Evolutionary conservation across 2,329 filamentous ascomycete species (phyloP).

Genomic region (Purpureocillium takamizusanense): DNA sequence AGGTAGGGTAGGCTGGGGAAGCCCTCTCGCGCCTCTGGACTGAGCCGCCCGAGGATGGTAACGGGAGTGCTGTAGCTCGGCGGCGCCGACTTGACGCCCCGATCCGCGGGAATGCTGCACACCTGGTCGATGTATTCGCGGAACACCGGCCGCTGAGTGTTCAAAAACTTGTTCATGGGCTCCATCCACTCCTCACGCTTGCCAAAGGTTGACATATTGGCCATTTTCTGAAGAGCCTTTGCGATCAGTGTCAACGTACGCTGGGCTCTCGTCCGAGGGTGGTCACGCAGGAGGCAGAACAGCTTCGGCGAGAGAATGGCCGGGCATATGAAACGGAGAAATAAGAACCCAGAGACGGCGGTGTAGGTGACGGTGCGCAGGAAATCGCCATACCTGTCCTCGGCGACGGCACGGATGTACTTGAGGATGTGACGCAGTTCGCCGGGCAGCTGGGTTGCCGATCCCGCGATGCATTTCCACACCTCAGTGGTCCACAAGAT

Average conservation of each 20-base stretch:
- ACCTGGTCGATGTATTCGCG: conserved; percentile 82
- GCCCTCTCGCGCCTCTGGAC: conserved; percentile 74
- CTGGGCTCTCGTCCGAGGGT: conserved; percentile 73
- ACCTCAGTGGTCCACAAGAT: conserved; percentile 70
- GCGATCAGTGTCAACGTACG: conserved; percentile 86
- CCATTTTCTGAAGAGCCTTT: conserved; percentile 83
- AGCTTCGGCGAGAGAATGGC: conserved; percentile 94
- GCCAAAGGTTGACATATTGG: conserved; percentile 84
- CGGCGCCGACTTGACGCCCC: conserved; percentile 55
- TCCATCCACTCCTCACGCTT: conserved; percentile 99
- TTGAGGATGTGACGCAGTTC: conserved; percentile 81
- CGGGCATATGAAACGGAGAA: conserved; percentile 90
- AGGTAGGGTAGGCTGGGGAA: conserved; percentile 90
- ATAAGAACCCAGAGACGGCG: conserved; percentile 89
- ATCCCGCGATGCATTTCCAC: conserved; percentile 74
- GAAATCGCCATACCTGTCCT: conserved; percentile 91
- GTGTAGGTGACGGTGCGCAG: conserved; percentile 84
- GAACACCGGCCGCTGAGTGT: conserved; percentile 66
- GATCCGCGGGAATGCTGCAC: conserved; percentile 71
- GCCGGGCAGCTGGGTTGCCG: conserved; percentile 65
- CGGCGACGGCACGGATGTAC: conserved; percentile 84
- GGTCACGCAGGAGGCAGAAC: conserved; percentile 75
- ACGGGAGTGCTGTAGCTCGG: conserved; percentile 89
- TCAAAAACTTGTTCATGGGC: conserved; percentile 87
- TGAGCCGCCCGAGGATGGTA: conserved; percentile 76